A percentile compares a stretch with the other conserved stretches of the same genome.
Evolutionary conservation across 108 stramenopile species (phyloP).

Genomic region (Pseudonitzschia delicatissima): DNA sequence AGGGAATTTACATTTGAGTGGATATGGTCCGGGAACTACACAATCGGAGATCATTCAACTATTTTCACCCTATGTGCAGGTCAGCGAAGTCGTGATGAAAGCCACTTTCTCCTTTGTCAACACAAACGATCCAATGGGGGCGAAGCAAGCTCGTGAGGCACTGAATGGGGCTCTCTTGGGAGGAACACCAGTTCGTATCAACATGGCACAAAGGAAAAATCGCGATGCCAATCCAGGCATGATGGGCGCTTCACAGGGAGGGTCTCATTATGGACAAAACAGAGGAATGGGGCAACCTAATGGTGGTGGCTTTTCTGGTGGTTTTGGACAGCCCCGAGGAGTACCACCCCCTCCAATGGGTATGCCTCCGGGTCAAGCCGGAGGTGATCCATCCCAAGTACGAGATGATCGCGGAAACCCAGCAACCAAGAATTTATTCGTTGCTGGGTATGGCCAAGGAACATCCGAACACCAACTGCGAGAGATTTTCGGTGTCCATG

Average conservation of each 20-base stretch:
- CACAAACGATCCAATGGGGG: constrained; percentile 72
- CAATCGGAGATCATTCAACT: constrained; percentile 68
- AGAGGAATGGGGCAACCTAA: background rate
- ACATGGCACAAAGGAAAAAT: constrained; percentile 66
- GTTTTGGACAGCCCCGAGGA: constrained; percentile 8
- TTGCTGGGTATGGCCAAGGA: constrained; percentile 82
- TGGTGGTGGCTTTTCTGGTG: constrained; percentile 2
- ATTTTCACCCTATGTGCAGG: constrained; percentile 80
- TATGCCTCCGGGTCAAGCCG: background rate
- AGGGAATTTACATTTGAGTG: constrained; percentile 83
- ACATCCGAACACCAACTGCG: constrained; percentile 75
- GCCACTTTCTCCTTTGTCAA: constrained; percentile 79
- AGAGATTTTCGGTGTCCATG: constrained; percentile 58
- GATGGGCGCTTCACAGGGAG: background rate
- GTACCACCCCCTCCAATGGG: constrained; percentile 12
- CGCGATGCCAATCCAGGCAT: constrained; percentile 25
- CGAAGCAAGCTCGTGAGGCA: constrained; percentile 66
- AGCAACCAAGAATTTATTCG: constrained; percentile 84
- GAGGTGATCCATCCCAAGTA: constrained; percentile 28
- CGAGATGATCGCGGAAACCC: constrained; percentile 86
- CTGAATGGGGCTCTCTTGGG: constrained; percentile 75
- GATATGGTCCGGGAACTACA: constrained; percentile 80
- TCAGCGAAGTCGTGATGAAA: constrained; percentile 80
- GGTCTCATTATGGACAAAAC: constrained; percentile 11
- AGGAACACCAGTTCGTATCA: constrained; percentile 78